phyloP scores from a whole-genome alignment of 371 early-diverging fungal species.

The Cladochytrium tenue region DNA sequence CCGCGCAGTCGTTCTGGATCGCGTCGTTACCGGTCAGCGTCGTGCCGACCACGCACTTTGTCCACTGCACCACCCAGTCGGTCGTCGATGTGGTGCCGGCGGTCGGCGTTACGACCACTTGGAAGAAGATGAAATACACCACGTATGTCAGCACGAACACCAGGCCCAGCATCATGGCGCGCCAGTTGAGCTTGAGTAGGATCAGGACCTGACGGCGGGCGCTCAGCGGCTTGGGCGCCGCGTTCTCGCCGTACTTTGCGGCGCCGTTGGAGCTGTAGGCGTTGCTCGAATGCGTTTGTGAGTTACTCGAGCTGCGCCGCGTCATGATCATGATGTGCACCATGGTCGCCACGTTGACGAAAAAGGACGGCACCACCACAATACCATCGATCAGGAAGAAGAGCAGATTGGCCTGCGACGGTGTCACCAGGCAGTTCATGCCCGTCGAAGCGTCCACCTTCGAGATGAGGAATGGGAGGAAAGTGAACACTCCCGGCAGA shows the following conservation, averaged over 20 bases:
- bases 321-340: constrained; percentile 54
- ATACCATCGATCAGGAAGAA: constrained; percentile 65
- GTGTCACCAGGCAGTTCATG: constrained; percentile 35
- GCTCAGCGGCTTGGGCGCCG: constrained; percentile 6
- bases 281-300: constrained; percentile 4
- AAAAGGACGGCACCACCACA: constrained; percentile 56
- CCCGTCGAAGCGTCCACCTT: constrained; percentile 62
- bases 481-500: constrained; percentile 48
- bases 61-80: constrained; percentile 41
- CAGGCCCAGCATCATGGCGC: constrained; percentile 62
- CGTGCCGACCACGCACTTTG: constrained; percentile 45
- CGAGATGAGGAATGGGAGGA: constrained; percentile 44
- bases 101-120: constrained; percentile 41
- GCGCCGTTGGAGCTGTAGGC: constrained; percentile 6
- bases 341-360: constrained; percentile 61
- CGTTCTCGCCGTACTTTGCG: constrained; percentile 13
- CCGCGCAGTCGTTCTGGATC: constrained; percentile 46
- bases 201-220: constrained; percentile 56
- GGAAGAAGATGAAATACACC: constrained; percentile 43
- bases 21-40: constrained; percentile 1
- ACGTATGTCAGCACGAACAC: constrained; percentile 44
- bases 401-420: constrained; percentile 50
- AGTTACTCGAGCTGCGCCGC: not conserved
- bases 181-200: constrained; percentile 70
- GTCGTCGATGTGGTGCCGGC: constrained; percentile 20